Evolutionary conservation across 345 rosid species (phyloP).

Genomic region (Sisymbrium altissimum): DNA sequence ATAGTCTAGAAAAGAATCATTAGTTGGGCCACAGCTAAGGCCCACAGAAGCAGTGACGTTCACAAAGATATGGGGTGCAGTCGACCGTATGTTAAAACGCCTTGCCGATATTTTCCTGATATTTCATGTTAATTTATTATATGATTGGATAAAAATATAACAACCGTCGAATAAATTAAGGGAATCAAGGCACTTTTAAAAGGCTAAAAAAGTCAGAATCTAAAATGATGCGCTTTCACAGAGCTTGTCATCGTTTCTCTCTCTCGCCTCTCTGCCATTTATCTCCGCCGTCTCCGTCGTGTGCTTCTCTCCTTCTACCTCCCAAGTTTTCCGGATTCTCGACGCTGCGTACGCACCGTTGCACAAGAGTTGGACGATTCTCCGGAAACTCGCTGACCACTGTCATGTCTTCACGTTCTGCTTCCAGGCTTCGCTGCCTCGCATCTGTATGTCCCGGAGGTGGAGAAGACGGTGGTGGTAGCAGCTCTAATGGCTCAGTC

Average conservation of each 20-base stretch:
- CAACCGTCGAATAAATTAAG: conserved; percentile 20
- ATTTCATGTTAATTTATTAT: background rate
- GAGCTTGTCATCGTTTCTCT: conserved; percentile 49
- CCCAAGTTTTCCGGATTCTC: conserved; percentile 30
- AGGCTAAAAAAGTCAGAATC: background rate
- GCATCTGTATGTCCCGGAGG: conserved; percentile 40
- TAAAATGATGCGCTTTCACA: conserved; percentile 44
- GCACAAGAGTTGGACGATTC: conserved; percentile 26
- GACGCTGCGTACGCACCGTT: conserved; percentile 27
- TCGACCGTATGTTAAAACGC: background rate
- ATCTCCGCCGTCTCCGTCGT: conserved; percentile 25
- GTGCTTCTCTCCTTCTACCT: conserved; percentile 16
- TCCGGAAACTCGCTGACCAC: conserved; percentile 23
- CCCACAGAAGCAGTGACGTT: background rate
- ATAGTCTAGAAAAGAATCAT: background rate
- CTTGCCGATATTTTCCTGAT: background rate
- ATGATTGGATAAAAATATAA: background rate
- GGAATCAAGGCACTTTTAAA: conserved; percentile 5
- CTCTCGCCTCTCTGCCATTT: conserved; percentile 34
- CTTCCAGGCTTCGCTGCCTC: conserved; percentile 45
- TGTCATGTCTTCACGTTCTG: conserved; percentile 39
- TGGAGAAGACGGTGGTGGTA: conserved; percentile 47
- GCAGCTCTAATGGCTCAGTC: conserved; percentile 33
- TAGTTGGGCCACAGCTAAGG: conserved; percentile 2
- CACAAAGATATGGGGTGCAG: background rate